phyloP scores from a whole-genome alignment of 192 early-diverging fungal genomes.

The Paraglomus brasilianum region DNA sequence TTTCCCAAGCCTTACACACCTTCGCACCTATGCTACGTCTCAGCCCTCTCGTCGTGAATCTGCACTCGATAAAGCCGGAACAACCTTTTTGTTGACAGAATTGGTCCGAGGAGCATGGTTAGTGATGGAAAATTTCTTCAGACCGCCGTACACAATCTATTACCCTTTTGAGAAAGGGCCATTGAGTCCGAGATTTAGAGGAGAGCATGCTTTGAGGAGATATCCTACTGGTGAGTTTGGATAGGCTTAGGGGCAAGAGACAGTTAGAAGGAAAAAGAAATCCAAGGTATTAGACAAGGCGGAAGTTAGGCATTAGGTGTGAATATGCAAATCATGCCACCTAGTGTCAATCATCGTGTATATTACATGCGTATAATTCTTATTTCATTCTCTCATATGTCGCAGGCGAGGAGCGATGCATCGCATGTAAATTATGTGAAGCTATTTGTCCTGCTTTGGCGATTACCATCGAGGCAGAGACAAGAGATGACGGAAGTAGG shows the following conservation, averaged over 20 bases:
- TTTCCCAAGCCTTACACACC: neutral
- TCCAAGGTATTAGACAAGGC: neutral
- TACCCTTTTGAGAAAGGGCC: conserved; percentile 97
- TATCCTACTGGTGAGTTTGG: conserved; percentile 81
- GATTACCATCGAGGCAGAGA: conserved; percentile 97
- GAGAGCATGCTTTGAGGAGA: conserved; percentile 93
- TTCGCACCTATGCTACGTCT: conserved; percentile 35
- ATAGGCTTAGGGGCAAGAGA: too few relatives aligned
- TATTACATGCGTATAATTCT: too few relatives aligned
- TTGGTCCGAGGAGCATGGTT: conserved; percentile 89
- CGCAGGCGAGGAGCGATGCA: conserved; percentile 56
- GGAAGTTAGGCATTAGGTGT: neutral
- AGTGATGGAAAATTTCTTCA: conserved; percentile 90
- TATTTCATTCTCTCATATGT: too few relatives aligned
- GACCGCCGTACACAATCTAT: conserved; percentile 93
- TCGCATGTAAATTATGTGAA: conserved; percentile 98
- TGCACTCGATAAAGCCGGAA: conserved; percentile 57
- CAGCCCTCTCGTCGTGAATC: conserved; percentile 14
- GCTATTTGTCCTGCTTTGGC: conserved; percentile 97
- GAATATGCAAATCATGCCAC: neutral
- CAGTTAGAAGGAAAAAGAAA: neutral
- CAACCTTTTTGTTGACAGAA: conserved; percentile 88
- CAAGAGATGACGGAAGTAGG: conserved; percentile 89
- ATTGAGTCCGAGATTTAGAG: conserved; percentile 89
- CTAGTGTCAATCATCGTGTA: too few relatives aligned